Evolutionary conservation across 1,139 yeast species (phyloP).

Genomic region (Kodamaea suecica): DNA sequence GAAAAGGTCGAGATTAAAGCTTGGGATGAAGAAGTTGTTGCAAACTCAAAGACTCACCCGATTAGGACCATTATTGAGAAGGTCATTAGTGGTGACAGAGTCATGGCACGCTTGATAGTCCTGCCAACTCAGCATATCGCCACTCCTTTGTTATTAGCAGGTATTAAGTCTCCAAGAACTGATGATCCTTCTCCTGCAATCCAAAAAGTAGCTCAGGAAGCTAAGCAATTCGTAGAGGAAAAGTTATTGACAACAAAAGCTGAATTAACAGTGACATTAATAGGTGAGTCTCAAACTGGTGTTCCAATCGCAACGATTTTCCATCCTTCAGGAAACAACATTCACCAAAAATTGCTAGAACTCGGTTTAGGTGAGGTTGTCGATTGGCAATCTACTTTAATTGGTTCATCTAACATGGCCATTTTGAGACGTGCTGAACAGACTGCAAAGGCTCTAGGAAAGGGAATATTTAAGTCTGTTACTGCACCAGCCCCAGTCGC

Average conservation of each 20-base stretch:
- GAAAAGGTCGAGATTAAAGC: constrained; percentile 22
- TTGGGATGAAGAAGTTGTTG: constrained; percentile 38
- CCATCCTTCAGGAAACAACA: constrained; percentile 69
- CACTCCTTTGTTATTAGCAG: constrained; percentile 67
- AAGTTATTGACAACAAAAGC: constrained; percentile 62
- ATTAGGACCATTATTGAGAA: constrained; percentile 65
- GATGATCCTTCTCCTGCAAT: constrained; percentile 35
- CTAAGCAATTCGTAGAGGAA: constrained; percentile 64
- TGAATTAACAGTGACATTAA: constrained; percentile 47
- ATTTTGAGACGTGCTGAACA: constrained; percentile 63
- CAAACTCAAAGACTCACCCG: constrained; percentile 39
- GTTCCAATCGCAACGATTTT: constrained; percentile 60
- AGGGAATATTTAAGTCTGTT: constrained; percentile 58
- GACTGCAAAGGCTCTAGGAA: constrained; percentile 58
- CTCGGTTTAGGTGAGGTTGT: constrained; percentile 72
- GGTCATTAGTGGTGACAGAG: constrained; percentile 75
- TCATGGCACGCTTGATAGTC: constrained; percentile 55
- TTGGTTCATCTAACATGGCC: constrained; percentile 67
- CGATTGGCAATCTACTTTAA: constrained; percentile 77
- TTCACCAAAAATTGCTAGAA: constrained; percentile 63
- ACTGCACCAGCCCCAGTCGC: constrained; percentile 16
- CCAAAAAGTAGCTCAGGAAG: constrained; percentile 58
- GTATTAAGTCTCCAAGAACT: constrained; percentile 69
- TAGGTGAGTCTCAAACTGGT: constrained; percentile 63
- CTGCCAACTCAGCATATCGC: constrained; percentile 43